Conservation (phyloP, 805 yeast species). For the Pichia kluyveri region DNA sequence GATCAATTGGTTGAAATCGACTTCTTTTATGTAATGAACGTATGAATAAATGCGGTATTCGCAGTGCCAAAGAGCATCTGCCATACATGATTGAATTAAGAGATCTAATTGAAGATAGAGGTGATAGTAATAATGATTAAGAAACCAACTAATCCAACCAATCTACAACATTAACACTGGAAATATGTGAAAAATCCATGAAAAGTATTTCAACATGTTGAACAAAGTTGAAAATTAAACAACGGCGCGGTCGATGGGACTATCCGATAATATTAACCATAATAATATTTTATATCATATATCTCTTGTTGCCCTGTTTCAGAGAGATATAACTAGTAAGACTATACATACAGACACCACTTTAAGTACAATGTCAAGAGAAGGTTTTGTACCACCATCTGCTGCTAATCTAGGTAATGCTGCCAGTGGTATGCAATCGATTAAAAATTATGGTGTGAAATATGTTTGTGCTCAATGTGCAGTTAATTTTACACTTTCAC, state of each 20-base stretch:
- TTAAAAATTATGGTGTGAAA: slow-evolving; percentile 73
- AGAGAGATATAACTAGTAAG: no score
- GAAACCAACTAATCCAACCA: no score
- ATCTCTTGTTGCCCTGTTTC: no score
- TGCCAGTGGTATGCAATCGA: slow-evolving; percentile 65
- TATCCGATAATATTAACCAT: no score
- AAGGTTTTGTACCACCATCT: slow-evolving; percentile 80
- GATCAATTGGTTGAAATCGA: not conserved
- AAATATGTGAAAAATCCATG: no score
- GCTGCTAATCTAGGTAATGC: slow-evolving; percentile 71
- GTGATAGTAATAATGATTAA: no score
- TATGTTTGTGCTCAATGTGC: slow-evolving; percentile 97
- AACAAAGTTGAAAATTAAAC: no score
- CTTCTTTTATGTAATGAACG: not conserved
- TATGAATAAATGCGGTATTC: not conserved
- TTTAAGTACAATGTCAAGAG: slow-evolving; percentile 36
- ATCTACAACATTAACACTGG: no score
- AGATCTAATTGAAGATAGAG: no score
- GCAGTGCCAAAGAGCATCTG: not conserved
- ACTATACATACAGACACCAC: not conserved
- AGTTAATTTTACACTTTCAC: slow-evolving; percentile 72
- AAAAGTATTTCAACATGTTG: no score
- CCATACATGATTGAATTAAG: not conserved
- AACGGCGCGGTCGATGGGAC: no score
- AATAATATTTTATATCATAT: no score